phyloP scores from a whole-genome alignment of 352 stramenopile species.

The Elongisporangium prolatum region DNA sequence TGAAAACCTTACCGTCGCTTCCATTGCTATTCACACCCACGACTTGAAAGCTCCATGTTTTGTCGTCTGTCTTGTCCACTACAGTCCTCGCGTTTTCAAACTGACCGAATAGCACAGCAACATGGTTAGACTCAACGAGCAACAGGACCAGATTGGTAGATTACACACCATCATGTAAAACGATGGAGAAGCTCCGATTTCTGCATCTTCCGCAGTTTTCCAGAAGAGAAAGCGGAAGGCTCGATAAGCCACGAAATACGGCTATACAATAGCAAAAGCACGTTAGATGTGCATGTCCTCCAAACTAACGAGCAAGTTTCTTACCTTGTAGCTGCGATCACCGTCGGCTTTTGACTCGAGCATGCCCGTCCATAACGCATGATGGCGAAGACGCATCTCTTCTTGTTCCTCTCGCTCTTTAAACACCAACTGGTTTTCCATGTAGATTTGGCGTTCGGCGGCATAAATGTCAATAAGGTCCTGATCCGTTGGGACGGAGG shows the following conservation, averaged over 20 bases:
- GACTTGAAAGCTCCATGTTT: conserved; percentile 56
- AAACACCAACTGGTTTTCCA: conserved; percentile 35
- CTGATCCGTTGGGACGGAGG: conserved; percentile 74
- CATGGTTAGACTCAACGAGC: not conserved
- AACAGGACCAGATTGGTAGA: not conserved
- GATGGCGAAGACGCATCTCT: conserved; percentile 46
- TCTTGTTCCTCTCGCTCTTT: conserved; percentile 47
- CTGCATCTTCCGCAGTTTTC: conserved; percentile 73
- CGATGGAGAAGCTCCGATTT: conserved; percentile 38
- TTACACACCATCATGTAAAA: conserved; percentile 59
- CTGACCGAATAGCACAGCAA: conserved; percentile 17
- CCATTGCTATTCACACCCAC: conserved; percentile 43
- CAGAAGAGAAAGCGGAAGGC: conserved; percentile 75
- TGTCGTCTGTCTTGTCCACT: conserved; percentile 55
- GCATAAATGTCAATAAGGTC: conserved; percentile 78
- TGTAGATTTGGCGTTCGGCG: conserved; percentile 53
- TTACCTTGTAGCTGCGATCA: conserved; percentile 68
- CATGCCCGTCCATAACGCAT: conserved; percentile 63
- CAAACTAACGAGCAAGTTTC: conserved; percentile 1
- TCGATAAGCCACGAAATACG: conserved; percentile 57
- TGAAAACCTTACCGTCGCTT: conserved; percentile 35
- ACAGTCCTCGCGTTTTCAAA: conserved; percentile 65
- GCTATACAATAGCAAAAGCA: conserved; percentile 29
- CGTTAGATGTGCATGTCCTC: too few species aligned
- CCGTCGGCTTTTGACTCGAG: conserved; percentile 58